These are phyloP conservation scores for Trichoderma endophyticum DNA, from an alignment of 2,329 filamentous ascomycete genomes.

Conservation along the genomic window DNA sequence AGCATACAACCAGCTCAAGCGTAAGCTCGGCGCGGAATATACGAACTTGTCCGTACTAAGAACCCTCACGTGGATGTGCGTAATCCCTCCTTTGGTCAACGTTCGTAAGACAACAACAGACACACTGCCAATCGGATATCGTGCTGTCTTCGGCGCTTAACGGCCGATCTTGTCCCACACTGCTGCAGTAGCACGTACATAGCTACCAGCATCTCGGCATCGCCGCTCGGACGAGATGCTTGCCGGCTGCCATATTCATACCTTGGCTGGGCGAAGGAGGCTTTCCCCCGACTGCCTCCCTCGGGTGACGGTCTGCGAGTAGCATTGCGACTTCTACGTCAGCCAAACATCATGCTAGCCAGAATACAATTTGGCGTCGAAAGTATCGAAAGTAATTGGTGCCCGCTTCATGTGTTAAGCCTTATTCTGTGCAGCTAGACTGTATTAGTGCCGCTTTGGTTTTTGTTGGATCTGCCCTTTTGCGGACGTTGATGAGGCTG, in stretches of 20 bases:
- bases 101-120: background rate
- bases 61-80: background rate
- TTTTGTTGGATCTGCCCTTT: background rate
- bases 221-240: background rate
- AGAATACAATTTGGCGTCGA: background rate
- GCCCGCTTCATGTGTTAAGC: conserved; percentile 1
- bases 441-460: background rate
- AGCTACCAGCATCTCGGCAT: background rate
- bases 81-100: background rate
- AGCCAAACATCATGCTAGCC: conserved; percentile 9
- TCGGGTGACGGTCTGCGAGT: background rate
- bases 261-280: background rate
- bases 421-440: background rate
- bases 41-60: background rate
- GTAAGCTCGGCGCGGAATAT: background rate
- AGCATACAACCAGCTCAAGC: background rate
- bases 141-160: background rate
- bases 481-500: background rate
- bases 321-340: background rate
- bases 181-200: background rate
- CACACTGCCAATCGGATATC: background rate
- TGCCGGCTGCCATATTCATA: background rate
- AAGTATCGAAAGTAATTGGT: conserved; percentile 7
- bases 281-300: background rate
- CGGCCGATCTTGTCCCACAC: background rate